Conservation (phyloP, 371 early-diverging fungal species). For the Lichtheimia ramosa region DNA sequence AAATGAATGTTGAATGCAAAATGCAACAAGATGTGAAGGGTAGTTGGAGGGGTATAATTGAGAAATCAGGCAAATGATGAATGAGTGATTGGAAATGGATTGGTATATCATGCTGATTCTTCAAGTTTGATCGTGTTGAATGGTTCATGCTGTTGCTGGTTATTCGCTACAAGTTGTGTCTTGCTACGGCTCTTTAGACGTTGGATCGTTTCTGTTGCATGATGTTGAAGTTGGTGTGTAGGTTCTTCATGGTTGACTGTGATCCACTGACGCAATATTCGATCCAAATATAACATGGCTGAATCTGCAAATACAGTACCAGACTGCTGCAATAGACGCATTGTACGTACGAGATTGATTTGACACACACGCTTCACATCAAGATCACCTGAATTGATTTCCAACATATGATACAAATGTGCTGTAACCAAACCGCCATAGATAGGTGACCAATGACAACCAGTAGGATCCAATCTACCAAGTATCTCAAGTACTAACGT, state of each 20-base stretch:
- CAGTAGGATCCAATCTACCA: constrained; percentile 24
- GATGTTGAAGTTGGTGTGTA: constrained; percentile 7
- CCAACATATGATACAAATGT: constrained; percentile 29
- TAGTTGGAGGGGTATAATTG: not conserved
- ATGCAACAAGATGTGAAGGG: not conserved
- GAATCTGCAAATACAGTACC: constrained; percentile 25
- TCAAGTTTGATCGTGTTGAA: not conserved
- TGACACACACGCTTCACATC: constrained; percentile 30
- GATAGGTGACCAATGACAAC: constrained; percentile 40
- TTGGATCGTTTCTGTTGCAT: constrained; percentile 4
- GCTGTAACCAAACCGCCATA: constrained; percentile 29
- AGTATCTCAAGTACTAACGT: constrained; percentile 36
- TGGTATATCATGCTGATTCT: not conserved
- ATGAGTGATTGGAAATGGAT: not conserved
- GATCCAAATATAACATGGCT: constrained; percentile 28
- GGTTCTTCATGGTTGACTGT: constrained; percentile 10
- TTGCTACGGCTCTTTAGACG: constrained; percentile 10
- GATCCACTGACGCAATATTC: constrained; percentile 20
- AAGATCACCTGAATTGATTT: constrained; percentile 14
- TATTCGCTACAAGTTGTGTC: not conserved
- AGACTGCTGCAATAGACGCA: constrained; percentile 24
- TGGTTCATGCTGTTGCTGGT: not conserved
- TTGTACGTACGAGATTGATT: constrained; percentile 30
- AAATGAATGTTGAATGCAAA: not conserved
- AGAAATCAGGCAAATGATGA: not conserved